phyloP scores from a whole-genome alignment of 1,284 basidiomycete species.

The Ceratobasidium sp. region DNA sequence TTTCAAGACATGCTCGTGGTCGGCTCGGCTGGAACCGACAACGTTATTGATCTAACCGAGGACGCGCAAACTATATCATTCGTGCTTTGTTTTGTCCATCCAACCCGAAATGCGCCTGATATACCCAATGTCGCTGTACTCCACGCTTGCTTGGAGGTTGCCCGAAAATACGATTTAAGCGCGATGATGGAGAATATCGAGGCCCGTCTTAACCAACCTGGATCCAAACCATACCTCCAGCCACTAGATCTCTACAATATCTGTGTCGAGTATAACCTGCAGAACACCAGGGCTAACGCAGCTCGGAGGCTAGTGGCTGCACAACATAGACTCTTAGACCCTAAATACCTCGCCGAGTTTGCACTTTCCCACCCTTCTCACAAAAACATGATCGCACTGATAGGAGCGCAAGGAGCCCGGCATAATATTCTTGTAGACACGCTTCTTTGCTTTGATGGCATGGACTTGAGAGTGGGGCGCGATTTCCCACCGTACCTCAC shows the following conservation, averaged over 20 bases:
- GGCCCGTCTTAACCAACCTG: background rate
- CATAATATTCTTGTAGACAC: slow-evolving; percentile 22
- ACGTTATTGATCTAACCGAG: background rate
- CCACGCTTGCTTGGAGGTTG: slow-evolving; percentile 1
- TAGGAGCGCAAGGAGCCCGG: slow-evolving; percentile 17
- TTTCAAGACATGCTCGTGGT: background rate
- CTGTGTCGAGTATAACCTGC: slow-evolving; percentile 7
- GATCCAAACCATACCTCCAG: background rate
- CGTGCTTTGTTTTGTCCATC: slow-evolving; percentile 26
- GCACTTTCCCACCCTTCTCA: background rate
- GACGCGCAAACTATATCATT: slow-evolving; percentile 20
- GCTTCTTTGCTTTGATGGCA: slow-evolving; percentile 14
- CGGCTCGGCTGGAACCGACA: background rate
- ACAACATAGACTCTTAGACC: slow-evolving; percentile 12
- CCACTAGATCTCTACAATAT: slow-evolving; percentile 11
- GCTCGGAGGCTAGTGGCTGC: background rate
- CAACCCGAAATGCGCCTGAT: slow-evolving; percentile 1
- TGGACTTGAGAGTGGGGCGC: background rate
- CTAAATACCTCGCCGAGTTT: background rate
- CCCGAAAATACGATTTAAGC: slow-evolving; percentile 34
- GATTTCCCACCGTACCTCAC: background rate
- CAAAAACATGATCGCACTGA: background rate
- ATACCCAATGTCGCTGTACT: slow-evolving; percentile 1
- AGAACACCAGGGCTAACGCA: slow-evolving; percentile 14
- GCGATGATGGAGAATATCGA: slow-evolving; percentile 18